These are phyloP conservation scores for Rhizophagus sp. DNA, from an alignment of 192 early-diverging fungal species.

Conservation along the genomic window DNA sequence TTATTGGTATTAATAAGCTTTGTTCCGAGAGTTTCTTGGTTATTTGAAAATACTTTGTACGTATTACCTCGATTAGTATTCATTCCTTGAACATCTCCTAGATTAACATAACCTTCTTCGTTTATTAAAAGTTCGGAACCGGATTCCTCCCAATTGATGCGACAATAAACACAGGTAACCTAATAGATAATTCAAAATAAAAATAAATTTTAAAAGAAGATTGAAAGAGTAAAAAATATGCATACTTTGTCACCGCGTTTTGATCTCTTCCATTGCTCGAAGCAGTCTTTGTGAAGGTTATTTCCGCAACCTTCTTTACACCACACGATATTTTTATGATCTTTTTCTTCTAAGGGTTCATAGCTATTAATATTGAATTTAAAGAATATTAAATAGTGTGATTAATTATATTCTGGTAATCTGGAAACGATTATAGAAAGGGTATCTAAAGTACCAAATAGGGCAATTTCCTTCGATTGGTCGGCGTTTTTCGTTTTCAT, in stretches of 20 bases:
- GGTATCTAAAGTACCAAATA: neutral
- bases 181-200: neutral
- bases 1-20: no score
- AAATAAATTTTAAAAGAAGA: no score
- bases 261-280: neutral
- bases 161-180: slow-evolving; percentile 16
- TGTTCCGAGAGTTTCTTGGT: no score
- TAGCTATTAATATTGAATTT: neutral
- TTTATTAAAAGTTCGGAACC: neutral
- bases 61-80: neutral
- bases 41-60: neutral
- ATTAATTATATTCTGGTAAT: neutral
- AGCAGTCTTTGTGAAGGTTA: slow-evolving; percentile 5
- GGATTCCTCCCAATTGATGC: neutral
- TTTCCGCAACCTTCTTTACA: slow-evolving; percentile 6
- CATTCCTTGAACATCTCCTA: neutral
- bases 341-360: neutral
- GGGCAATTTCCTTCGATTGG: slow-evolving; percentile 14
- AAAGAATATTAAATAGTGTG: neutral
- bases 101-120: neutral
- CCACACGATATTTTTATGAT: neutral
- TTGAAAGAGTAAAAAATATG: neutral
- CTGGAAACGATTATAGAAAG: neutral
- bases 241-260: neutral
- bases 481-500: neutral